Evolutionary conservation across 768 basidiomycete genomes (phyloP).

Genomic region (Cystofilobasidium ferigula): DNA sequence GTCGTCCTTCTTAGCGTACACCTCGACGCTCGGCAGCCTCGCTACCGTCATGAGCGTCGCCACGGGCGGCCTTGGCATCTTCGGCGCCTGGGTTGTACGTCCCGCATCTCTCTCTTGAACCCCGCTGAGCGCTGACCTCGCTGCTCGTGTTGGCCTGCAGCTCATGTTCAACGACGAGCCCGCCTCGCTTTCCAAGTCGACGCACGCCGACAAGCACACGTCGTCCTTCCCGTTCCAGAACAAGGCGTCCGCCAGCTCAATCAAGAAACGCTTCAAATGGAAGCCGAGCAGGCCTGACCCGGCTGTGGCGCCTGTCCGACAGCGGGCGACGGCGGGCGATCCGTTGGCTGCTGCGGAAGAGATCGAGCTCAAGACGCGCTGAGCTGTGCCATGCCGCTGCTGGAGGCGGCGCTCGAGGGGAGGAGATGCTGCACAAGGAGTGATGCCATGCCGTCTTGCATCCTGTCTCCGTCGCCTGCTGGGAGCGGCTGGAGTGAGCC

Average conservation of each 20-base stretch:
- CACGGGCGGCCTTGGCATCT: constrained; percentile 7
- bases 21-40: neutral
- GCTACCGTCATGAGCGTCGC: neutral
- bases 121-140: too few species aligned
- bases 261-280: constrained; percentile 12
- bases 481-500: too few species aligned
- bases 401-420: too few species aligned
- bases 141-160: neutral
- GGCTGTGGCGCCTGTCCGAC: neutral
- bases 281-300: neutral
- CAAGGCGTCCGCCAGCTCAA: constrained; percentile 2
- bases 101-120: too few species aligned
- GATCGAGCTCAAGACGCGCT: neutral
- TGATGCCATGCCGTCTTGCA: neutral
- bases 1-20: constrained; percentile 15
- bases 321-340: neutral
- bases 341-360: neutral
- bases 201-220: constrained; percentile 23
- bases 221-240: constrained; percentile 20
- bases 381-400: neutral
- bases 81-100: constrained; percentile 19
- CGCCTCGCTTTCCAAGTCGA: constrained; percentile 14
- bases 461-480: too few species aligned
- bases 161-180: constrained; percentile 22
- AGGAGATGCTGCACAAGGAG: too few species aligned